These are phyloP conservation scores for Rosa hybrid DNA, from an alignment of 331 rosid genomes.

Conservation along the genomic window DNA sequence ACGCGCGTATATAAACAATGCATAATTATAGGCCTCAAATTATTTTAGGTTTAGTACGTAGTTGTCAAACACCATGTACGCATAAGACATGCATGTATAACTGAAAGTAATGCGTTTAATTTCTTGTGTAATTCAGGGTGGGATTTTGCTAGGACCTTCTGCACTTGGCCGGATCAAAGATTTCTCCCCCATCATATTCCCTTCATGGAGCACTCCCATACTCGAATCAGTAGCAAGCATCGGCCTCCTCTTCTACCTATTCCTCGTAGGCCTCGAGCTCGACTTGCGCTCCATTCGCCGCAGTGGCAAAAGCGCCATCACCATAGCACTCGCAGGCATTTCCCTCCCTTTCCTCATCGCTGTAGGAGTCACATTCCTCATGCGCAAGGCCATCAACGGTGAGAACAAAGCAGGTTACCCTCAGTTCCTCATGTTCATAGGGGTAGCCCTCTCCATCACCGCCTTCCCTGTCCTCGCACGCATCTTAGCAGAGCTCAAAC, in stretches of 20 bases:
- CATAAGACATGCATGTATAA: neutral
- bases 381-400: slow-evolving; percentile 26
- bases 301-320: slow-evolving; percentile 46
- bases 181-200: slow-evolving; percentile 37
- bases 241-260: slow-evolving; percentile 59
- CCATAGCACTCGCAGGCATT: slow-evolving; percentile 56
- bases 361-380: slow-evolving; percentile 36
- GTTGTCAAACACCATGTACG: neutral
- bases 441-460: slow-evolving; percentile 57
- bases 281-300: slow-evolving; percentile 46
- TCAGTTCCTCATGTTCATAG: slow-evolving; percentile 45
- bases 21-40: neutral
- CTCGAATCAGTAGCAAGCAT: slow-evolving; percentile 52
- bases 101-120: neutral
- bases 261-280: slow-evolving; percentile 58
- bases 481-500: slow-evolving; percentile 58
- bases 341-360: slow-evolving; percentile 47
- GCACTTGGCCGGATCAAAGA: slow-evolving; percentile 44
- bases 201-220: slow-evolving; percentile 51
- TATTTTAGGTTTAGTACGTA: neutral
- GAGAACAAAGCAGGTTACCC: slow-evolving; percentile 24
- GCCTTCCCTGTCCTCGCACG: slow-evolving; percentile 66
- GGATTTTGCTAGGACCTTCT: slow-evolving; percentile 62
- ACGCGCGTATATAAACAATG: neutral
- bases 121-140: slow-evolving; percentile 44